Evolutionary conservation across 345 rosid species (phyloP), one percentile per base, ranked within the genome.

Genomic region (Eucalyptus marginata): DNA sequence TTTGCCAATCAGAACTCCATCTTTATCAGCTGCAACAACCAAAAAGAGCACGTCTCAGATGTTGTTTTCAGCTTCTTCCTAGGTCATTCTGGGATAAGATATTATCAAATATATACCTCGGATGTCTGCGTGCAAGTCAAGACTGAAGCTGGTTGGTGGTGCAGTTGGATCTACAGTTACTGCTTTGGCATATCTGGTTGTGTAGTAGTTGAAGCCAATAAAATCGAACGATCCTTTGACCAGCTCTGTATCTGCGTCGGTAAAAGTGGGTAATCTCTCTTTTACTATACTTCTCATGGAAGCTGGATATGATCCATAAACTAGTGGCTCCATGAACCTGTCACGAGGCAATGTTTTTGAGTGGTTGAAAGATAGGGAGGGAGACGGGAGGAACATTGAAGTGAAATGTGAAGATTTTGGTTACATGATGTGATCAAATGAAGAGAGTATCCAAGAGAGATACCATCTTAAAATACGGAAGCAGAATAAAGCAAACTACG

Each of bases 271-370:
- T 46, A 96, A 88, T 86, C 98, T 92, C 5, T 91, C 89, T 17
- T 90, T 93, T 6, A 89, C 89, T 49, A 91, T 94, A 36, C 93
- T 91, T 87, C 92, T 95, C 94, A 96, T 94, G 46, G 94, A 93
- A 92, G 87, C 93, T 10, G 97, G 98, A 84, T 96, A 96, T 58
- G 93, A 96, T 11, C 98, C 98, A 33, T 95, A 95, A 7, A 93
- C 93, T 56, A 94, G 88, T 49, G 98, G 98, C 81, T 94, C 94
- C 44, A 96, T 56, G 89, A 94, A 95, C 98, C 96, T 95, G 87
- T 20, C 11, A 43, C 8, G n/a, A 54, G 29, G 50, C 36, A 62
- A 62, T 43, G 88, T 17, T 68, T 17, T 68, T 33, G 80, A 68
- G 80, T 17, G 13, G 44, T 64, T 29, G 33, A 17, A 46, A 64